These are phyloP conservation scores for Apiotrichum veenhuisii DNA, from an alignment of 1,284 basidiomycete species.

Conservation along the genomic window DNA sequence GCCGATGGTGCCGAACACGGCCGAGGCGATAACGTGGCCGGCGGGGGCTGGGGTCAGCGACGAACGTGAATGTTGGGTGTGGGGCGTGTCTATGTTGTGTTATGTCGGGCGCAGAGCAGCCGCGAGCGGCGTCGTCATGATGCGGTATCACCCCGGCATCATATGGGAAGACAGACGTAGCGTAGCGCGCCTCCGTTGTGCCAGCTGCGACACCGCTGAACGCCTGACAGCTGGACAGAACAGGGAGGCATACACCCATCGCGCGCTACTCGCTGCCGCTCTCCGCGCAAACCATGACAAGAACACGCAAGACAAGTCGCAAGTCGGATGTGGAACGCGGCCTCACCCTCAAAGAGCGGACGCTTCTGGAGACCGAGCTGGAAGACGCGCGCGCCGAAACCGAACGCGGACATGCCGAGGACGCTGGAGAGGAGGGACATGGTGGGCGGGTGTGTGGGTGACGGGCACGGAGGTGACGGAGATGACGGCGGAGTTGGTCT, in stretches of 20 bases:
- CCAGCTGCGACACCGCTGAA: too few relatives aligned
- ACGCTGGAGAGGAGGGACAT: conserved; percentile 71
- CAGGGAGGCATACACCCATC: too few relatives aligned
- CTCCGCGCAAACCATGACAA: too few relatives aligned
- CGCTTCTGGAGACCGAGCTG: conserved; percentile 70
- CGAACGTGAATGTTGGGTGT: too few relatives aligned
- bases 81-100: too few relatives aligned
- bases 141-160: too few relatives aligned
- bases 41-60: conserved; percentile 29
- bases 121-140: too few relatives aligned
- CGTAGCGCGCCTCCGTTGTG: too few relatives aligned
- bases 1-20: conserved; percentile 42
- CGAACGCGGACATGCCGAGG: conserved; percentile 72
- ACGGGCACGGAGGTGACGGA: background rate
- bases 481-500: background rate
- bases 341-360: conserved; percentile 43
- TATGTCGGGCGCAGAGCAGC: background rate
- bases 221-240: too few relatives aligned
- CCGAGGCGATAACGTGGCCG: conserved; percentile 33
- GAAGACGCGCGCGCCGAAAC: conserved; percentile 69
- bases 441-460: conserved; percentile 1
- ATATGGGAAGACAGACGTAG: too few relatives aligned
- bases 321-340: background rate
- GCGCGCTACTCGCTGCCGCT: too few relatives aligned
- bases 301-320: background rate